Evolutionary conservation across 192 early-diverging fungal species (phyloP).

Genomic region (Coemansia aciculifera): DNA sequence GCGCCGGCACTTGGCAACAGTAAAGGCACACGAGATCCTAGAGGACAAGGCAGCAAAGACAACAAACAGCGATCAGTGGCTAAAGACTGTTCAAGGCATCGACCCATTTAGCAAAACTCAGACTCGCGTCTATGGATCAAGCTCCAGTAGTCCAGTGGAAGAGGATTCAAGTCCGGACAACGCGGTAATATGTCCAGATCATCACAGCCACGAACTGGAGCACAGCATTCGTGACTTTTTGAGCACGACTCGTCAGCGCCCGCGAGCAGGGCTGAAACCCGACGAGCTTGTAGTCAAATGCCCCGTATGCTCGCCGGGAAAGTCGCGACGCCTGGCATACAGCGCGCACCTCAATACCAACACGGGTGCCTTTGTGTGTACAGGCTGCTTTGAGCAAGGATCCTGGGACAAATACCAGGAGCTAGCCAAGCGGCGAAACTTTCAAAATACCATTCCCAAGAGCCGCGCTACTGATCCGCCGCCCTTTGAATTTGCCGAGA

Average conservation of each 20-base stretch:
- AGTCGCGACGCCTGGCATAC: conserved; percentile 57
- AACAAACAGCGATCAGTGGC: conserved; percentile 6
- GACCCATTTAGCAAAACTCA: not conserved
- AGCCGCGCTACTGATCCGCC: conserved; percentile 18
- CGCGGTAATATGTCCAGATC: not conserved
- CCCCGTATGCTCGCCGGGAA: conserved; percentile 52
- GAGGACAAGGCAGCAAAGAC: not conserved
- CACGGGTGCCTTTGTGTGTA: conserved; percentile 61
- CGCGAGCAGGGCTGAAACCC: conserved; percentile 50
- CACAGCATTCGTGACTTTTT: conserved; percentile 50
- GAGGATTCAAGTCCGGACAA: not conserved
- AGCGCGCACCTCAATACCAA: conserved; percentile 55
- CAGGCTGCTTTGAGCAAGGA: conserved; percentile 58
- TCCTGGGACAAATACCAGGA: conserved; percentile 61
- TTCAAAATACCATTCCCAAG: conserved; percentile 44
- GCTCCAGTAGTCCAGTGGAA: not conserved
- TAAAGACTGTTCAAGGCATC: conserved; percentile 1
- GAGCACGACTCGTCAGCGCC: conserved; percentile 41
- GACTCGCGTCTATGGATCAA: not conserved
- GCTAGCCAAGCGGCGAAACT: conserved; percentile 41
- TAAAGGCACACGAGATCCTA: conserved; percentile 1
- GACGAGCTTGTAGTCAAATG: conserved; percentile 57
- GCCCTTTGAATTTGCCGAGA: conserved; percentile 45
- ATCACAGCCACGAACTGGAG: conserved; percentile 13
- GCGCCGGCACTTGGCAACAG: conserved; percentile 3